A percentile compares a stretch with the other conserved stretches of the same genome.
Evolutionary conservation across 257 asterid genomes (phyloP).

Genomic region (Schizonepeta tenuifolia): DNA sequence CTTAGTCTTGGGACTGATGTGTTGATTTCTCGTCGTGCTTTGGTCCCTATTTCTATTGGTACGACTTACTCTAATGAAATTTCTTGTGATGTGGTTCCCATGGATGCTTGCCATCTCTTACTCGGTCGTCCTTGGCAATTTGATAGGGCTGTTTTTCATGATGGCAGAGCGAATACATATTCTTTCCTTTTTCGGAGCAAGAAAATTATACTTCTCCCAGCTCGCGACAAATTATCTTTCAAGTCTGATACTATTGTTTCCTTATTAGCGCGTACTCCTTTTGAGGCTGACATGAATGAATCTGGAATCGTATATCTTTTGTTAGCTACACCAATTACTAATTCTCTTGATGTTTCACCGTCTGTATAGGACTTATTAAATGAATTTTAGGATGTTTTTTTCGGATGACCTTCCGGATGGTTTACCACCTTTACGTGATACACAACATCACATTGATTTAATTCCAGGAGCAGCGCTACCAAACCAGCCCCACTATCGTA

Average conservation of each 20-base stretch:
- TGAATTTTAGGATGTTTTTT: not conserved
- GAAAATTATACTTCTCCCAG: not conserved
- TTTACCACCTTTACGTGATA: not conserved
- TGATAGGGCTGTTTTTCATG: not conserved
- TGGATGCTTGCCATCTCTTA: not conserved
- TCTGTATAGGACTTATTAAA: too few species aligned
- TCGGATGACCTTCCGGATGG: not conserved
- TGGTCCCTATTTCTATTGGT: not conserved
- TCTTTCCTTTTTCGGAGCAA: not conserved
- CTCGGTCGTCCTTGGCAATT: conserved; percentile 5
- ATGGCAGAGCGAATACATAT: not conserved
- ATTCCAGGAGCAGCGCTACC: not conserved
- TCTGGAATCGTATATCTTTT: not conserved
- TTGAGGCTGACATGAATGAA: not conserved
- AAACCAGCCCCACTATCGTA: not conserved
- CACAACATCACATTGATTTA: not conserved
- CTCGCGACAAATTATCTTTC: not conserved
- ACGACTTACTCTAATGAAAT: not conserved
- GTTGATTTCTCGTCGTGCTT: not conserved
- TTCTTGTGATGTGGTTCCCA: conserved; percentile 1
- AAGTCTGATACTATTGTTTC: not conserved
- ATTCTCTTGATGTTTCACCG: not conserved
- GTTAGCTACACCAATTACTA: not conserved
- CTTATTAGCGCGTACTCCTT: not conserved
- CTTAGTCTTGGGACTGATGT: not conserved